Conservation (phyloP, 2,329 filamentous ascomycete genomes). For the Pleurostoma richardsiae region DNA sequence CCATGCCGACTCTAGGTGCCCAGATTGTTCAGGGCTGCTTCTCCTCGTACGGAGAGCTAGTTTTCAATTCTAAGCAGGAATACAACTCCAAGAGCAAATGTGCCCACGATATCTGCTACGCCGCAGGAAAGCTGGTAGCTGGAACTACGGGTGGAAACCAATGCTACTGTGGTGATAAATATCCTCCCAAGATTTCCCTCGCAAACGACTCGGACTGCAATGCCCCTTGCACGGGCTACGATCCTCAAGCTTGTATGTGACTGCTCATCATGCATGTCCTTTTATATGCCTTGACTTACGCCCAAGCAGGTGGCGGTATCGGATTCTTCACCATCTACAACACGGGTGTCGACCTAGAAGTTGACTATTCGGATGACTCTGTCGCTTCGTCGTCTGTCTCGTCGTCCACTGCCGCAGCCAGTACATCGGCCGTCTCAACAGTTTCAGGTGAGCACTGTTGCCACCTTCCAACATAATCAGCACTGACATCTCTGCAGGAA, state of each 20-base stretch:
- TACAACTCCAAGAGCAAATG: conserved; percentile 40
- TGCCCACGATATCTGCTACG: conserved; percentile 27
- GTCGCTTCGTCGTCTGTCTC: conserved; percentile 15
- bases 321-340: conserved; percentile 45
- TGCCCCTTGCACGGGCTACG: conserved; percentile 60
- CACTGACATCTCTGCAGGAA: not conserved
- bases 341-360: conserved; percentile 37
- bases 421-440: conserved; percentile 13
- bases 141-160: conserved; percentile 54
- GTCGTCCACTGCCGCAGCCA: conserved; percentile 24
- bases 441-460: conserved; percentile 9
- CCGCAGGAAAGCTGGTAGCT: conserved; percentile 49
- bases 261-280: not conserved
- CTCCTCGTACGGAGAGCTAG: conserved; percentile 33
- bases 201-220: conserved; percentile 58
- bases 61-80: conserved; percentile 10
- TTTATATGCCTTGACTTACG: conserved; percentile 5
- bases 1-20: conserved; percentile 27
- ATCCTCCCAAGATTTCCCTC: conserved; percentile 54
- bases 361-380: conserved; percentile 23
- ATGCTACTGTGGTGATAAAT: conserved; percentile 69
- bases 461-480: too few relatives aligned
- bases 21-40: conserved; percentile 48
- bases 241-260: conserved; percentile 58
- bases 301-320: conserved; percentile 48